Evolutionary conservation across 345 rosid genomes (phyloP).

Genomic region (Acer negundo): DNA sequence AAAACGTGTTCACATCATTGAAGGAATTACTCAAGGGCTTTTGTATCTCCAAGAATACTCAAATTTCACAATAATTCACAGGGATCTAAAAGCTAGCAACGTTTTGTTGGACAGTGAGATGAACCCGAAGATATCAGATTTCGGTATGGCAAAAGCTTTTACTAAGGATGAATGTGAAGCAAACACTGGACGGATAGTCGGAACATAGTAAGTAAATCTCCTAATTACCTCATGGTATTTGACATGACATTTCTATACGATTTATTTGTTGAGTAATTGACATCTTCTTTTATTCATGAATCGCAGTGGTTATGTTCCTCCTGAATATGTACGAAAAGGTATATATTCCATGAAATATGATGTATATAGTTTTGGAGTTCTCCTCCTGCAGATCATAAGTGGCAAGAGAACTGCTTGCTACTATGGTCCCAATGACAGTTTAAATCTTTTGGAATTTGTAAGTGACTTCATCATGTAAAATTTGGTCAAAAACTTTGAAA

Average conservation of each 20-base stretch:
- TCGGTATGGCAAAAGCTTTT: slow-evolving; percentile 45
- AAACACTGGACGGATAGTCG: slow-evolving; percentile 38
- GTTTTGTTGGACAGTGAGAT: slow-evolving; percentile 32
- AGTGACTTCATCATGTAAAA: slow-evolving; percentile 9
- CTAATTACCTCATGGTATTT: not conserved
- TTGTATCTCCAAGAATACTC: slow-evolving; percentile 56
- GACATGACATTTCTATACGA: no score
- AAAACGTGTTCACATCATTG: slow-evolving; percentile 37
- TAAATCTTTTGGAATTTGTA: slow-evolving; percentile 38
- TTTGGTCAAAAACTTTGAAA: not conserved
- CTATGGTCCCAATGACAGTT: slow-evolving; percentile 35
- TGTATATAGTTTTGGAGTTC: slow-evolving; percentile 8
- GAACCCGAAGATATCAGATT: slow-evolving; percentile 51
- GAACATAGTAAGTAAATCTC: slow-evolving; percentile 40
- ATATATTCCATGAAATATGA: not conserved
- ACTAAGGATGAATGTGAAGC: slow-evolving; percentile 36
- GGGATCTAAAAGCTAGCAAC: slow-evolving; percentile 46
- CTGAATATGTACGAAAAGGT: not conserved
- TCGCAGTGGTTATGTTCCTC: not conserved
- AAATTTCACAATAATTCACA: slow-evolving; percentile 43
- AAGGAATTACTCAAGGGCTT: slow-evolving; percentile 52
- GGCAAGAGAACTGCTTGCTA: slow-evolving; percentile 32
- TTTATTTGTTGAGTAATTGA: not conserved
- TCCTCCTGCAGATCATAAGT: not conserved
- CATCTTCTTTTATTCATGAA: not conserved